phyloP scores from a whole-genome alignment of 2,329 filamentous ascomycete species.

The Stachybotrys elegans region DNA sequence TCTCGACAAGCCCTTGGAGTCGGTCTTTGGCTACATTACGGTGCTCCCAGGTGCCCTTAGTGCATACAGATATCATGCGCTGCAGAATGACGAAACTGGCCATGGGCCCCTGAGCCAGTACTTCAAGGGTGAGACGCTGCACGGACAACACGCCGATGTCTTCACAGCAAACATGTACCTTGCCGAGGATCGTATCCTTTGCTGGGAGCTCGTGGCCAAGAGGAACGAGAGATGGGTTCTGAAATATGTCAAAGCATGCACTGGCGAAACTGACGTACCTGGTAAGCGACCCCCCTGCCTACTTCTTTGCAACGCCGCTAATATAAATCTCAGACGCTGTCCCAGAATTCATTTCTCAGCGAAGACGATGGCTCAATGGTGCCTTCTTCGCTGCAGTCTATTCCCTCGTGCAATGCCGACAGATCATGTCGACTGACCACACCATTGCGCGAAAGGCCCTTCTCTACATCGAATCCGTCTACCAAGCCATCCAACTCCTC shows the following conservation, averaged over 20 bases:
- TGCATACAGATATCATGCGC: slow-evolving; percentile 89
- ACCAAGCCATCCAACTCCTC: slow-evolving; percentile 85
- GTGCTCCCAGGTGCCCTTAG: slow-evolving; percentile 92
- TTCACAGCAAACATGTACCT: slow-evolving; percentile 97
- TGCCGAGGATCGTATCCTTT: slow-evolving; percentile 83
- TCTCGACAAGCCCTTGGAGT: slow-evolving; percentile 93
- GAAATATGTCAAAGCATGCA: slow-evolving; percentile 96
- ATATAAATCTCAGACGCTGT: slow-evolving; percentile 64
- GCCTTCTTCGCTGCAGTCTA: slow-evolving; percentile 99
- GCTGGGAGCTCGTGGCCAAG: slow-evolving; percentile 95
- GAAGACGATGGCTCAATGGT: slow-evolving; percentile 94
- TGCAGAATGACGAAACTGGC: slow-evolving; percentile 95
- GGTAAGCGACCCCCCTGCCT: slow-evolving; percentile 52
- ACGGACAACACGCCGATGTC: slow-evolving; percentile 92
- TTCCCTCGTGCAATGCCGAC: slow-evolving; percentile 89
- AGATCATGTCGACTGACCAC: slow-evolving; percentile 92
- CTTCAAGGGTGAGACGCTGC: slow-evolving; percentile 97
- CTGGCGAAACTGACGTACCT: slow-evolving; percentile 95
- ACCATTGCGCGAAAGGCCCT: slow-evolving; percentile 83
- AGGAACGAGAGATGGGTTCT: slow-evolving; percentile 91
- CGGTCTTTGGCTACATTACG: slow-evolving; percentile 96
- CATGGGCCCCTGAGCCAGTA: slow-evolving; percentile 96
- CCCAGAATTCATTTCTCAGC: slow-evolving; percentile 95
- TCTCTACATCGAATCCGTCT: slow-evolving; percentile 90
- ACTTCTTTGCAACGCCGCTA: no score